Percentiles rank a stretch among this genome's conserved stretches.
phyloP scores from a whole-genome alignment of 208 protist genomes.

The Acanthamoeba lenticulata region DNA sequence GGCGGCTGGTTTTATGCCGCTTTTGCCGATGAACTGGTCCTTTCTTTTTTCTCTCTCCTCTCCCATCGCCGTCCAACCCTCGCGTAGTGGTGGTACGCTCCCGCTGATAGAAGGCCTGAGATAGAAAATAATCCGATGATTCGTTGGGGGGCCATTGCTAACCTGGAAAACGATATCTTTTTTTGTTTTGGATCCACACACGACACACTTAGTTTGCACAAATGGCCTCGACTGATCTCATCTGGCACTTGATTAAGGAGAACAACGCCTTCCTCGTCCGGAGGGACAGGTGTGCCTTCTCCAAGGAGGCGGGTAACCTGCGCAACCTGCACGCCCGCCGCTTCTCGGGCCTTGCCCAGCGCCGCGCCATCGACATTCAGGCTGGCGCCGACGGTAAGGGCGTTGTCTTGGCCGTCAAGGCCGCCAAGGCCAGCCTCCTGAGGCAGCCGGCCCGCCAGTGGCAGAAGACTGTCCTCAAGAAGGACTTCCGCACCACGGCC shows the following conservation, averaged over 20 bases:
- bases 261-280: slow-evolving; percentile 71
- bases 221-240: slow-evolving; percentile 70
- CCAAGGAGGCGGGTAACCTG: slow-evolving; percentile 71
- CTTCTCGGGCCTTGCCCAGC: slow-evolving; percentile 70
- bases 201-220: not conserved
- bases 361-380: slow-evolving; percentile 48
- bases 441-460: not conserved
- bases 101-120: not conserved
- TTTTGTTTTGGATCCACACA: too few species aligned
- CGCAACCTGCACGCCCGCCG: slow-evolving; percentile 64
- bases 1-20: not conserved
- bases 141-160: not conserved
- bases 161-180: too few species aligned
- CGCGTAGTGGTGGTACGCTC: not conserved
- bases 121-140: too few species aligned
- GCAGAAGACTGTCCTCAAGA: slow-evolving; percentile 11
- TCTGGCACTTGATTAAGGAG: slow-evolving; percentile 65
- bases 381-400: slow-evolving; percentile 40
- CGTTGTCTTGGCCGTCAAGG: slow-evolving; percentile 41
- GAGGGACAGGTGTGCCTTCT: slow-evolving; percentile 44
- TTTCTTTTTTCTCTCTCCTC: slow-evolving; percentile 21
- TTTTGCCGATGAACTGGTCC: not conserved
- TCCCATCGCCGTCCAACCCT: slow-evolving; percentile 25
- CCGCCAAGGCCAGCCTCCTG: slow-evolving; percentile 28
- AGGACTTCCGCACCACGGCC: slow-evolving; percentile 60